Base-by-base conservation (phyloP, 164 flowering plant species). In the Warburgia ugandensis region DNA sequence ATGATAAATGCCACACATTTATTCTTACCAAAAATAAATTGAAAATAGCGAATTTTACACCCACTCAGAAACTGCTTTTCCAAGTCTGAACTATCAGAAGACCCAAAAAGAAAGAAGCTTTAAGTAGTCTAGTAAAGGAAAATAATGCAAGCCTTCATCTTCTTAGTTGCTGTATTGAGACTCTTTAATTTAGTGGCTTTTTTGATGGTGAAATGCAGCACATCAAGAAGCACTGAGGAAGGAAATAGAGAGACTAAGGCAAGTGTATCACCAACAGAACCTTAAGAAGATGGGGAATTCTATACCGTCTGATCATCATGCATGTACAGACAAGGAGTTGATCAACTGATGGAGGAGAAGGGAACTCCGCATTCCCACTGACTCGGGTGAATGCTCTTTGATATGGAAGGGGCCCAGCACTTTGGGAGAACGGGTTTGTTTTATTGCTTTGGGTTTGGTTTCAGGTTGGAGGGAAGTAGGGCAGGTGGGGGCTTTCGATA, bases 171-270 rank as follows among this genome's bases (percentile, higher is more conserved):
- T 5, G 33, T 26, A 12, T 17, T 29, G 10, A 9, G 13, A 14
- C 9, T 23, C 6, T 3, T 25, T 45, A 14, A 8, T 13, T 26
- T 17, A 26, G 22, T 11, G 14, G 41, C 41, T 37, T 37, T 33
- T 41, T 29, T 22, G 22, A 14, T 33, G 47, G 27, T 43, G 10
- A 23, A 54, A 45, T 32, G 55, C 80, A 86, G 95, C 95, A 33
- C 88, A 86, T 50, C 86, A 81, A 72, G 92, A 83, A 42, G 95
- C 91, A 44, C 54, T 86, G 58, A 86, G 72, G 73, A 83, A 71
- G 64, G 95, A 86, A 66, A 81, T 83, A 68, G 89, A 83, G 68
- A 77, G 95, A 51, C 46, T 86, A 27, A 73, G 84, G 61, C 80
- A 76, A 63, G 73, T 83, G 6, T 81, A 77, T 61, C 78, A 77